phyloP scores from a whole-genome alignment of 192 early-diverging fungal genomes.

The Gaertneriomyces sp. region DNA sequence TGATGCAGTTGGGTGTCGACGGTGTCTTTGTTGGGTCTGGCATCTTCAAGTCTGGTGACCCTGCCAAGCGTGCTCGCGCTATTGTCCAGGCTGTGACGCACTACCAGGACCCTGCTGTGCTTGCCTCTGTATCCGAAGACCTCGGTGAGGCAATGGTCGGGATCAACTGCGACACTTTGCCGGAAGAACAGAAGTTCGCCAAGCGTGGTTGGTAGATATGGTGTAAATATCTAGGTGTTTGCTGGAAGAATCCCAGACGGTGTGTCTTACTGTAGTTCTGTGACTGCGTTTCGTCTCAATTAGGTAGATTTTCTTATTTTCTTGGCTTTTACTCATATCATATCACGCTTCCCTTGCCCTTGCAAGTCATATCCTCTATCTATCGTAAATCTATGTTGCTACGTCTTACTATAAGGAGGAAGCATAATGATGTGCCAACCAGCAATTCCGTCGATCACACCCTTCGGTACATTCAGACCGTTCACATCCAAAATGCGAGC shows the following conservation, averaged over 20 bases:
- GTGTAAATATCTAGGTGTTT: too few species aligned
- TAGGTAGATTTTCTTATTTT: too few species aligned
- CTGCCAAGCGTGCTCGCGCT: conserved; percentile 89
- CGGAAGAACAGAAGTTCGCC: conserved; percentile 56
- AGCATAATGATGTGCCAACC: conserved; percentile 16
- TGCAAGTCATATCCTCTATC: too few species aligned
- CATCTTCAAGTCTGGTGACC: conserved; percentile 91
- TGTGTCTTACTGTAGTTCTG: too few species aligned
- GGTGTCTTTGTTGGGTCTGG: conserved; percentile 97
- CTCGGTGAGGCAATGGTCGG: conserved; percentile 97
- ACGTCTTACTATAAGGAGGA: neutral
- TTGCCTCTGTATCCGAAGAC: conserved; percentile 85
- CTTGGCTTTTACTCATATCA: too few species aligned
- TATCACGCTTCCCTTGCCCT: too few species aligned
- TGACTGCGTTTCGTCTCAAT: too few species aligned
- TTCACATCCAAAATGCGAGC: conserved; percentile 25
- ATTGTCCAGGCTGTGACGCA: conserved; percentile 96
- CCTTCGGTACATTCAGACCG: conserved; percentile 11
- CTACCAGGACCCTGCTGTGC: conserved; percentile 82
- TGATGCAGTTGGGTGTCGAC: conserved; percentile 99
- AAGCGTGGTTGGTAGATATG: conserved; percentile 54
- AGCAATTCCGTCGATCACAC: neutral
- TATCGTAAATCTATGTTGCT: too few species aligned
- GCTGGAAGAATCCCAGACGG: too few species aligned
- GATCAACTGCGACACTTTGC: conserved; percentile 76